Evolutionary conservation across 371 early-diverging fungal genomes (phyloP).

Genomic region (Coemansia sp.): DNA sequence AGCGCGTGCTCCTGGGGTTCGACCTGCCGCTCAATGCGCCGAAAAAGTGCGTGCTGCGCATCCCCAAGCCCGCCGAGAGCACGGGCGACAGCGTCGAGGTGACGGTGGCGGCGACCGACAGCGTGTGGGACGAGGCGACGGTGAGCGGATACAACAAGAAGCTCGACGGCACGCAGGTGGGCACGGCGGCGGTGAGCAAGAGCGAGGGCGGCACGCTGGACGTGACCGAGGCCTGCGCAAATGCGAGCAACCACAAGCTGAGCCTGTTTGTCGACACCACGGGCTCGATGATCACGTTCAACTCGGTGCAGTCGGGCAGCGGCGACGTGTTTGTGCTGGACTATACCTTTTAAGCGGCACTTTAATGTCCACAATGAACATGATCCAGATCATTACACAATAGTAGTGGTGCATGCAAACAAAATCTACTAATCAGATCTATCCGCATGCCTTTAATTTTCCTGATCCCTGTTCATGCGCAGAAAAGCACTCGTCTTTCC

Average conservation of each 20-base stretch:
- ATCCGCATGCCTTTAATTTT: background rate
- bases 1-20: conserved; percentile 41
- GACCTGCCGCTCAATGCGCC: conserved; percentile 26
- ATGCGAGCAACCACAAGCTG: conserved; percentile 18
- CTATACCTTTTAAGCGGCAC: background rate
- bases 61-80: conserved; percentile 23
- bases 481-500: background rate
- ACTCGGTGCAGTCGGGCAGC: conserved; percentile 45
- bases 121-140: conserved; percentile 39
- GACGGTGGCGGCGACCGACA: conserved; percentile 33
- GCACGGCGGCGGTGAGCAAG: conserved; percentile 8
- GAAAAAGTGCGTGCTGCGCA: conserved; percentile 20
- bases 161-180: conserved; percentile 19
- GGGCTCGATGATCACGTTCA: conserved; percentile 19
- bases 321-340: conserved; percentile 28
- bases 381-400: no score
- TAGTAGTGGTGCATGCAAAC: no score
- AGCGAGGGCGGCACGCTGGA: conserved; percentile 15
- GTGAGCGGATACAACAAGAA: conserved; percentile 34
- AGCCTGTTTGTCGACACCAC: conserved; percentile 43
- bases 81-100: conserved; percentile 10
- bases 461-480: background rate
- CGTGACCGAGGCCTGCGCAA: conserved; percentile 25
- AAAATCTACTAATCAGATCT: no score
- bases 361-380: background rate